These are phyloP conservation scores for Microcyclosporella mali DNA, from an alignment of 2,329 filamentous ascomycete species.

Conservation along the genomic window DNA sequence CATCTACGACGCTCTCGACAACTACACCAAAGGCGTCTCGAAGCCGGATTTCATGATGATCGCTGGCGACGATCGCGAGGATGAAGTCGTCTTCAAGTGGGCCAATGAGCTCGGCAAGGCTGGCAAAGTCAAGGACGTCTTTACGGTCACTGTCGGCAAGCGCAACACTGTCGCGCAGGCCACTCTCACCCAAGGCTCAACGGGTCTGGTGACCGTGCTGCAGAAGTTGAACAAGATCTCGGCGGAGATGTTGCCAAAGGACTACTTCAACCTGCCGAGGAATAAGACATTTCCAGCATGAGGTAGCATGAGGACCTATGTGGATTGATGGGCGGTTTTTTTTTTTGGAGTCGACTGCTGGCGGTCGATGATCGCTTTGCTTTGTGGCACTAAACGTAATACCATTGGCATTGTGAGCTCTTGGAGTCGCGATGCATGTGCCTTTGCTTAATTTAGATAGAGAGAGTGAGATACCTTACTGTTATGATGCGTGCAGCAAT, in stretches of 20 bases:
- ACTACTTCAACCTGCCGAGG: slow-evolving; percentile 25
- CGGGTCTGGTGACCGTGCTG: slow-evolving; percentile 51
- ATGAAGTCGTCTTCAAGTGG: slow-evolving; percentile 92
- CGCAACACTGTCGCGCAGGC: slow-evolving; percentile 82
- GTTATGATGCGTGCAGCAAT: too few species aligned
- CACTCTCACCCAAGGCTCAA: slow-evolving; percentile 85
- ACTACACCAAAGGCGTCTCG: slow-evolving; percentile 12
- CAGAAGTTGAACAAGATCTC: slow-evolving; percentile 29
- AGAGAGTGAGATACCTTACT: too few species aligned
- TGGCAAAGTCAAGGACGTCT: slow-evolving; percentile 50
- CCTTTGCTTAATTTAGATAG: too few species aligned
- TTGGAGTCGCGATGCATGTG: too few species aligned
- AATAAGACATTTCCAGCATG: slow-evolving; percentile 17
- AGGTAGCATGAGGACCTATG: too few species aligned
- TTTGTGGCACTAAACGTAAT: too few species aligned
- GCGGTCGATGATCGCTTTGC: too few species aligned
- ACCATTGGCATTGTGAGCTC: too few species aligned
- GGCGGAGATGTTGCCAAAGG: slow-evolving; percentile 18
- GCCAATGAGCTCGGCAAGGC: slow-evolving; percentile 68
- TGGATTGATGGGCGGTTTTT: too few species aligned
- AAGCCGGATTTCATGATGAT: slow-evolving; percentile 80
- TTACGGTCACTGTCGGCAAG: slow-evolving; percentile 79
- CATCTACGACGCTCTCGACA: slow-evolving; percentile 53
- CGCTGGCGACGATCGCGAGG: slow-evolving; percentile 83
- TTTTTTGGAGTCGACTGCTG: too few species aligned